Base-by-base conservation (phyloP, 148 eudicot genomes). In the Rhododendron kiyosumense region DNA sequence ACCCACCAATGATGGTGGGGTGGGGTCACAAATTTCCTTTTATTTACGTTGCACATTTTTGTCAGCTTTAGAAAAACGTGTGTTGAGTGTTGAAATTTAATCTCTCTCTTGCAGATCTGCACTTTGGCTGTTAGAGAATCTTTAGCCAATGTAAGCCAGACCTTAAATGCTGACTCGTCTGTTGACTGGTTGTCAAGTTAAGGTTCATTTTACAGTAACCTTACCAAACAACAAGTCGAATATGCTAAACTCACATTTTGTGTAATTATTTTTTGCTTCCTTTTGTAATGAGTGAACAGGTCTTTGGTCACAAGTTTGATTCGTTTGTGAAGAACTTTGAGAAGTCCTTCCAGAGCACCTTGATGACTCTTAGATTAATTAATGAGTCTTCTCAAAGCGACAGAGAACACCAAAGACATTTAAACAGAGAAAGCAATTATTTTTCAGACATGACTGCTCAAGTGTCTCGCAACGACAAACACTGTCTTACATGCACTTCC, bases 81-180 rank as follows among this genome's bases (percentile, higher is more conserved):
- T 65, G 30, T 15, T 52, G 49, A 81, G 41, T 71, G 45, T 65
- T 82, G 17, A 28, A 34, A 61, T 78, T 84, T 71, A 83, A 79
- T 43, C 63, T 41, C 82, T 78, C 59, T 14, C 48, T 84, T 87
- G 91, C 96, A 96, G 99, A 93, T 95, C 45, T 96, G 97, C 90
- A 87, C 90, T 78, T 89, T 91, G 83, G 98, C 99, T 30, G 97
- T 96, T 71, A 87, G 94, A 87, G 96, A 95, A 86, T 94, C 99
- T 79, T 87, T 96, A 87, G 92, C 90, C 85, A 92, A 93, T 94
- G 99, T 96, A 93, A 94, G 98, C 88, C 78, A 57, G 22, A 67
- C 78, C 78, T 84, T 51, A 84, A 59, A 87, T 80, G 45, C n/a
- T 46, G 85, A 63, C 83, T 85, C 81, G 26, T 79, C 59, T 81